phyloP scores from a whole-genome alignment of 148 eudicot genomes.

The Vaccinium darrowii region DNA sequence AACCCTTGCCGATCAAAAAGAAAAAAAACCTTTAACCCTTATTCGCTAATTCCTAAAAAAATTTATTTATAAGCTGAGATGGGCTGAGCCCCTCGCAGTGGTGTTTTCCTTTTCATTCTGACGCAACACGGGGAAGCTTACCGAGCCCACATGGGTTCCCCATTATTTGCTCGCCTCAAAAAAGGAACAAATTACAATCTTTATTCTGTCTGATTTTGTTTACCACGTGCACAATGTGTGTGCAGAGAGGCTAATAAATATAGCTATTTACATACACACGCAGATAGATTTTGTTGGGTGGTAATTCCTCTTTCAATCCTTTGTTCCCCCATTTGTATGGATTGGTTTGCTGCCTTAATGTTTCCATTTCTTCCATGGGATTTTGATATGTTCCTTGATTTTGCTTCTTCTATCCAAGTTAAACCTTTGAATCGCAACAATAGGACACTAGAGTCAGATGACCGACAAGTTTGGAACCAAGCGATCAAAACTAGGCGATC shows the following conservation, averaged over 20 bases:
- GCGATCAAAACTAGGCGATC: background rate
- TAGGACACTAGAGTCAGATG: background rate
- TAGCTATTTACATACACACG: too few relatives aligned
- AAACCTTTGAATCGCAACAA: background rate
- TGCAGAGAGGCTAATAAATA: background rate
- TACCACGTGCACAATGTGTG: background rate
- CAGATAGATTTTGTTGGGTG: background rate
- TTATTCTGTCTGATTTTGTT: background rate
- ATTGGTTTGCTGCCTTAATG: background rate
- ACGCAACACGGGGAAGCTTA: background rate
- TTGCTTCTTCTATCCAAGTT: background rate
- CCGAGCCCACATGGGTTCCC: background rate
- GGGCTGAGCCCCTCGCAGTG: background rate
- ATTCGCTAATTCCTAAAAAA: background rate
- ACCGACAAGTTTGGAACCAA: background rate
- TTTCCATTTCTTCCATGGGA: background rate
- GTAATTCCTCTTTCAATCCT: background rate
- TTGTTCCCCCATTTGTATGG: background rate
- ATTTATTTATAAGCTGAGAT: background rate
- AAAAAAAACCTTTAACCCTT: background rate
- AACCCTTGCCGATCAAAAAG: too few relatives aligned
- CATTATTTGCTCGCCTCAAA: background rate
- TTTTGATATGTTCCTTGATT: background rate
- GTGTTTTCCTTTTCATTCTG: background rate
- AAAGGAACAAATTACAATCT: background rate